Percentiles rank a stretch among this genome's conserved stretches.
phyloP scores from a whole-genome alignment of 1,284 basidiomycete species.

The Earliella scabrosa region DNA sequence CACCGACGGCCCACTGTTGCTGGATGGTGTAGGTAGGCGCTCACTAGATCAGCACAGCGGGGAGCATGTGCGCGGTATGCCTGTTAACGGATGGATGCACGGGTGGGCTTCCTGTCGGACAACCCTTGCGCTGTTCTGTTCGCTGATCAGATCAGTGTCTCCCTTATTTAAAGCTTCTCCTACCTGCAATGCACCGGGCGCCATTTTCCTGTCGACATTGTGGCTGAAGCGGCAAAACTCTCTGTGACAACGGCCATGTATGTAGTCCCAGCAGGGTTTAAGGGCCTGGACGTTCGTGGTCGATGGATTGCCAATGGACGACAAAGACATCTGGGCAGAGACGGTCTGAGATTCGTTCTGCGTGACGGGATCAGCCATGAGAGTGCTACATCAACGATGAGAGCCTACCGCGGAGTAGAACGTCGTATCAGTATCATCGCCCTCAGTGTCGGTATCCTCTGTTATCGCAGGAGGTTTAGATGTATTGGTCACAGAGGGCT shows the following conservation, averaged over 20 bases:
- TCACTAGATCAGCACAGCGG: too few relatives aligned
- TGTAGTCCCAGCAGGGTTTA: conserved; percentile 6
- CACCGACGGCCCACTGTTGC: too few relatives aligned
- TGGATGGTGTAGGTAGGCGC: too few relatives aligned
- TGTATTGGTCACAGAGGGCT: too few relatives aligned
- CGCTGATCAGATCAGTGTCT: too few relatives aligned
- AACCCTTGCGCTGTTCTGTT: too few relatives aligned
- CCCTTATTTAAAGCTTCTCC: background rate
- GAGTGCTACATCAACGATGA: background rate
- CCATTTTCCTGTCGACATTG: background rate
- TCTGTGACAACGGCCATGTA: conserved; percentile 6
- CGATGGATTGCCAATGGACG: conserved; percentile 1
- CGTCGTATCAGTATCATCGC: background rate
- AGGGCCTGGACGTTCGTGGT: background rate
- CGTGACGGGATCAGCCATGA: background rate
- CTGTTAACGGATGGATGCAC: too few relatives aligned
- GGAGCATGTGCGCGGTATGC: too few relatives aligned
- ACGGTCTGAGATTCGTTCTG: background rate
- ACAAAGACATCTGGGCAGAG: conserved; percentile 2
- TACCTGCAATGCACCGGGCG: background rate
- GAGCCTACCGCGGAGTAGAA: conserved; percentile 8
- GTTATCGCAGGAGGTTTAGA: too few relatives aligned
- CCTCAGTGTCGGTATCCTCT: background rate
- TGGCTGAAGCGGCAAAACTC: conserved; percentile 14
- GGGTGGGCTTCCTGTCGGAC: too few relatives aligned